Percentiles rank a stretch among this genome's conserved stretches.
Evolutionary conservation across 768 basidiomycete genomes (phyloP).

Genomic region (Paxillus rubicundulus): DNA sequence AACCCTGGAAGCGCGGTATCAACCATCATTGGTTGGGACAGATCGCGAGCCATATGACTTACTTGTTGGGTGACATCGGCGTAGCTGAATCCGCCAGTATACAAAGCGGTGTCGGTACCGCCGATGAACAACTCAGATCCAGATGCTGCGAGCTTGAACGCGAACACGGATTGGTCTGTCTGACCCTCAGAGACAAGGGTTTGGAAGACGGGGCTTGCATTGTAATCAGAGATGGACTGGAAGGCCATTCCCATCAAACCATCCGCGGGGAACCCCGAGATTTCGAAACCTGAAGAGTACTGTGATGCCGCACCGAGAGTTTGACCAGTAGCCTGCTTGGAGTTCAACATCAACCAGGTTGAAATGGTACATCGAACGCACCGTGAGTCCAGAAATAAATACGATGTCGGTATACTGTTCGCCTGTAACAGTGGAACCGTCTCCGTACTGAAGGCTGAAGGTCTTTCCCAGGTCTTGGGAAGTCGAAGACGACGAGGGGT

Average conservation of each 20-base stretch:
- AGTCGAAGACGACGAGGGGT: constrained; percentile 18
- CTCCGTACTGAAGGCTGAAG: neutral
- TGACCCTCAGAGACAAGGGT: constrained; percentile 38
- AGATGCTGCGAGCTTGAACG: constrained; percentile 43
- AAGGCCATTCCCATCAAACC: constrained; percentile 40
- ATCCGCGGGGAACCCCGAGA: constrained; percentile 7
- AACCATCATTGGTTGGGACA: no score
- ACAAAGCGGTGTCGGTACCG: constrained; percentile 41
- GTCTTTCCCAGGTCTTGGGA: neutral
- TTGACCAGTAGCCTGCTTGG: constrained; percentile 6
- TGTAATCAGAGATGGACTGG: constrained; percentile 34
- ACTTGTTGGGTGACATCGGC: neutral
- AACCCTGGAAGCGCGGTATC: neutral
- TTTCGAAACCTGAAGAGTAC: neutral
- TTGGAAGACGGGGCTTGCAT: constrained; percentile 36
- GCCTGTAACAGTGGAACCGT: neutral
- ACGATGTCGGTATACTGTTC: constrained; percentile 7
- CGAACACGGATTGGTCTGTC: constrained; percentile 37
- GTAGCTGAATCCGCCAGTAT: constrained; percentile 43
- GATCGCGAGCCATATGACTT: constrained; percentile 2
- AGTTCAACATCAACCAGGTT: neutral
- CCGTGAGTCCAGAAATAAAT: constrained; percentile 6
- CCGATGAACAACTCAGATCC: constrained; percentile 49
- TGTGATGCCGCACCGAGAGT: constrained; percentile 5
- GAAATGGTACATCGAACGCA: neutral